Evolutionary conservation across 208 protist species (phyloP).

Genomic region (Trypanosoma melophagium): DNA sequence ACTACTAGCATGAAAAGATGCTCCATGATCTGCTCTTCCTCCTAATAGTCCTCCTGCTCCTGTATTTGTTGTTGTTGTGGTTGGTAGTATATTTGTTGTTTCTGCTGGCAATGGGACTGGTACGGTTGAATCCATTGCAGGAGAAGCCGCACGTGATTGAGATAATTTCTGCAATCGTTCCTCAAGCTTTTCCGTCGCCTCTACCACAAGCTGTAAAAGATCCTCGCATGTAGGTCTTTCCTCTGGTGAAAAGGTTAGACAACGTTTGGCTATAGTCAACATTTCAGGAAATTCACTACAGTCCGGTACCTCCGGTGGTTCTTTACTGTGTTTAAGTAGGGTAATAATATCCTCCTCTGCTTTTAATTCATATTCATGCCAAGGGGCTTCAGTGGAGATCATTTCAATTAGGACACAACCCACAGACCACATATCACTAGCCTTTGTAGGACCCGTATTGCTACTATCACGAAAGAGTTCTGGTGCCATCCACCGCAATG

Average conservation of each 20-base stretch:
- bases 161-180: slow-evolving; percentile 13
- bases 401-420: slow-evolving; percentile 92
- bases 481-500: slow-evolving; percentile 90
- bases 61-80: background rate
- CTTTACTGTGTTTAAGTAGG: slow-evolving; percentile 74
- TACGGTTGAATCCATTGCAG: background rate
- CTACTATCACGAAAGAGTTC: slow-evolving; percentile 53
- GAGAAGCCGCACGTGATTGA: slow-evolving; percentile 1
- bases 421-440: slow-evolving; percentile 90
- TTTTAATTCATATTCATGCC: slow-evolving; percentile 90
- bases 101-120: too few relatives aligned
- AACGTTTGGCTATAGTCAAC: slow-evolving; percentile 52
- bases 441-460: slow-evolving; percentile 59
- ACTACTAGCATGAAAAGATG: too few relatives aligned
- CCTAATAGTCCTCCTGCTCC: too few relatives aligned
- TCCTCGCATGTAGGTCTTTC: slow-evolving; percentile 72
- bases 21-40: too few relatives aligned
- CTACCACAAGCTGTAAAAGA: slow-evolving; percentile 63
- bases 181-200: slow-evolving; percentile 47
- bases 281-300: slow-evolving; percentile 73
- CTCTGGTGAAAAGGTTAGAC: slow-evolving; percentile 54
- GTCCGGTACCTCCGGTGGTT: slow-evolving; percentile 80
- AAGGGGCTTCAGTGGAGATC: slow-evolving; percentile 82
- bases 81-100: background rate
- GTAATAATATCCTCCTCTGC: slow-evolving; percentile 87